Base-by-base conservation (phyloP, 768 basidiomycete species). In the Astraeus odoratus region DNA sequence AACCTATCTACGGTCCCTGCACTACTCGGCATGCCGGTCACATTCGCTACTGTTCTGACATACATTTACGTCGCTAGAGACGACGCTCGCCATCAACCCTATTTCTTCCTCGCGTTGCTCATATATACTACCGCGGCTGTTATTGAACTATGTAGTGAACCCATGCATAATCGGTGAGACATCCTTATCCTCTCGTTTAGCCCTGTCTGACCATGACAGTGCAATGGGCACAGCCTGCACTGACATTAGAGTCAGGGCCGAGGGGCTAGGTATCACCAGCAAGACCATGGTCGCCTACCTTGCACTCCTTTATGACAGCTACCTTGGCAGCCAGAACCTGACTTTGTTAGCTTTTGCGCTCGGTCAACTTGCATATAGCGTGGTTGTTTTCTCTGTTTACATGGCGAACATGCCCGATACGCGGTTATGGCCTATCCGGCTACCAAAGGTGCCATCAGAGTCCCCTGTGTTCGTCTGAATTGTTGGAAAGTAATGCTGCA, bases 291-390 rank as follows among this genome's bases (percentile, higher is more conserved):
- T 72, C 8, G 91, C 92, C 0, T 83, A 96, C 49, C 51, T 74
- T 4, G 67, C 81, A 2, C 70, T 97, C 22, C 59, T 82, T 1
- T 67, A 72, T 46, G 78, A 80, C 56, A 59, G 65, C 20, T 51
- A 52, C 26, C 19, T 53, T 47, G 24, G 55, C 27, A 43, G 64
- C 0, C 72, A 74, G 13, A 64, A 72, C 4, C 66, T 77, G 46
- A 78, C 86, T 5, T 72, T 98, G 30, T 56, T 90, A 27, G 89
- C 88, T 0, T 98, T 97, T 60, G 93, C 90, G 1, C 44, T 78
- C 0, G 96, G 96, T 3, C 95, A 98, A 62, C 54, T 86, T 5
- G 73, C 72, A 2, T 97, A 95, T 57, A 81, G 83, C 8, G 43
- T 70, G 0, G 66, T 71, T 13, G 64, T 91, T 20, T 68, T 86